Conservation (phyloP, 345 rosid genomes). For the Eucalyptus cladocalyx region DNA sequence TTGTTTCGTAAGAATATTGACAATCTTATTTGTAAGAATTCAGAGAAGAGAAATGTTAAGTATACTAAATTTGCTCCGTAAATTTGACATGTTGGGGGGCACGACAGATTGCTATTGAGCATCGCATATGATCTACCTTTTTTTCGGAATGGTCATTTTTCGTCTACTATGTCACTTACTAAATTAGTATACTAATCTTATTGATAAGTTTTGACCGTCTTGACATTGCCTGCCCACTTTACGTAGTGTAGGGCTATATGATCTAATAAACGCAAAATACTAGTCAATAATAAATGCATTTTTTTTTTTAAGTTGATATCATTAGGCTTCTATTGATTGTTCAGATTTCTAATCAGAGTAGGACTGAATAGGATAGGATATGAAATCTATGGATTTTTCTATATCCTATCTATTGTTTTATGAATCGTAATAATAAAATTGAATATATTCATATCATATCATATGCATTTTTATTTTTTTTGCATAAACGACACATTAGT, state of each 20-base stretch:
- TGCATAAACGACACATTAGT: too few species aligned
- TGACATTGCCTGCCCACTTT: not conserved
- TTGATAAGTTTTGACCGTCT: not conserved
- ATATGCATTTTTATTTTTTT: too few species aligned
- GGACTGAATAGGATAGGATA: rapidly evolving
- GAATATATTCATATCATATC: too few species aligned
- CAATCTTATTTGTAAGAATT: not conserved
- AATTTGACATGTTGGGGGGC: not conserved
- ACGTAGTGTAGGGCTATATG: not conserved
- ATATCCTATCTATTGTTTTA: too few species aligned
- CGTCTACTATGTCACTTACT: not conserved
- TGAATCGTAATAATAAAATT: too few species aligned
- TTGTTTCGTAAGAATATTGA: not conserved
- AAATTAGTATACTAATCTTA: not conserved
- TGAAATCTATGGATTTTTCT: too few species aligned
- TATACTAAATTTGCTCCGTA: not conserved
- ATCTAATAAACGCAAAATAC: not conserved
- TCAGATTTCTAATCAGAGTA: too few species aligned
- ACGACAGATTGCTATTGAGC: not conserved
- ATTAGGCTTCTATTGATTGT: not conserved
- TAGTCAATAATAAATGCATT: not conserved
- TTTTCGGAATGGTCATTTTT: not conserved
- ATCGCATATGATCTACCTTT: not conserved
- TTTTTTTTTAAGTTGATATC: not conserved
- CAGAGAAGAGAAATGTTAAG: not conserved